Conservation (phyloP, 176 grass and related monocot genomes). For the Rhynchospora breviuscula region DNA sequence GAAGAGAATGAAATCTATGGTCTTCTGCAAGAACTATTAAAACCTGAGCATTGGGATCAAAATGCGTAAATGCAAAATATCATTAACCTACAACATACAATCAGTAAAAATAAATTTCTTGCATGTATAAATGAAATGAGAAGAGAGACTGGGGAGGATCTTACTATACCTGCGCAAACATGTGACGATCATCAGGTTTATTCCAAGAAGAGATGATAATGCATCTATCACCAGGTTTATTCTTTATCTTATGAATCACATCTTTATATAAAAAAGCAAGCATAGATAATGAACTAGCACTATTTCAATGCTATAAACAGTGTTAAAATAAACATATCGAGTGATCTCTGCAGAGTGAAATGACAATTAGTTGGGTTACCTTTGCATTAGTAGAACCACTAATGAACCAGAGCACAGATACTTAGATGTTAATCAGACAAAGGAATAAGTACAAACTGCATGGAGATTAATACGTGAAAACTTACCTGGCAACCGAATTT, state of each 20-base stretch:
- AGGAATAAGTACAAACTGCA: background rate
- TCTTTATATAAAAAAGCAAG: background rate
- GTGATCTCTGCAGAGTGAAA: no score
- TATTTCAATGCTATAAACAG: no score
- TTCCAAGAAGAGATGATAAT: no score
- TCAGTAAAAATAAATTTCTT: background rate
- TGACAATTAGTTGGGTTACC: conserved; percentile 18
- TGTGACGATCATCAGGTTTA: conserved; percentile 35
- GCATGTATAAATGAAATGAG: background rate
- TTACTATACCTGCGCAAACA: conserved; percentile 70
- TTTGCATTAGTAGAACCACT: conserved; percentile 78
- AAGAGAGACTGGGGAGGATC: no score
- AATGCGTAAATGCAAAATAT: background rate
- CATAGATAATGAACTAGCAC: background rate
- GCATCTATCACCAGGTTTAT: no score
- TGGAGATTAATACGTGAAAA: background rate
- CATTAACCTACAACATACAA: conserved; percentile 42
- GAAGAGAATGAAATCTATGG: background rate
- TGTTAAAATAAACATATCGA: no score
- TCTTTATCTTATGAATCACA: no score
- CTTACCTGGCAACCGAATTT: conserved; percentile 89
- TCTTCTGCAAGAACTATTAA: background rate
- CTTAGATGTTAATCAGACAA: conserved; percentile 18
- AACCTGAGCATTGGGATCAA: background rate
- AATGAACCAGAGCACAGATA: conserved; percentile 55